Base-by-base conservation (phyloP, 352 stramenopile species). In the Vaucheria bursata region DNA sequence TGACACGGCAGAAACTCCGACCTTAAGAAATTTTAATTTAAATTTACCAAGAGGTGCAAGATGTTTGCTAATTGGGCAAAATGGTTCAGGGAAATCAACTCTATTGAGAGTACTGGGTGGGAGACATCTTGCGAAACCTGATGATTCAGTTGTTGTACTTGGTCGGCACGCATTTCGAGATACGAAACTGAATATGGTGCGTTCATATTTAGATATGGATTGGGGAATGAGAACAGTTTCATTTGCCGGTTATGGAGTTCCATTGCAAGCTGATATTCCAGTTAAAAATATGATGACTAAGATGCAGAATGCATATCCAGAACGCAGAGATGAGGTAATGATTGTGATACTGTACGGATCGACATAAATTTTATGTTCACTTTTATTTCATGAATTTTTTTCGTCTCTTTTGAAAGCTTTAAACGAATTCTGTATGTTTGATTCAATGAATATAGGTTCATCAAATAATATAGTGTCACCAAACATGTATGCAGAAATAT, bases 271-370 rank as follows among this genome's bases (percentile, higher is more conserved):
- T 0, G 95, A 98, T 83, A 97, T 98, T 85, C 87, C 91, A 0
- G 93, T 98, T 34, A 88, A 90, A 18, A 90, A 96, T 78, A 98
- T 99, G 94, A 98, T 98, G 93, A 88, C 92, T 73, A 91, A 95
- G 79, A 73, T 98, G 39, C 95, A 99, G 85, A 82, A 88, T n/a
- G 86, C 88, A 37, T 95, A 95, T 84, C 92, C 93, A 0, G 93
- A 97, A 84, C 87, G 95, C n/a, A 89, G 95, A 0, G 88, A 97
- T 52, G 87, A 96, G 66, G 59, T 50, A 5, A 50, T n/a, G n/a
- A n/a, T n/a, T n/a, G n/a, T n/a, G n/a, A n/a, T n/a, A n/a, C n/a
- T n/a, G n/a, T n/a, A n/a, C n/a, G n/a, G n/a, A n/a, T n/a, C n/a
- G n/a, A n/a, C n/a, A n/a, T n/a, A n/a, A n/a, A n/a, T n/a, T n/a